Percentiles rank a stretch among this genome's conserved stretches.
These are phyloP conservation scores for Pseudocercospora macadamiae DNA, from an alignment of 2,329 filamentous ascomycete species.

Conservation along the genomic window DNA sequence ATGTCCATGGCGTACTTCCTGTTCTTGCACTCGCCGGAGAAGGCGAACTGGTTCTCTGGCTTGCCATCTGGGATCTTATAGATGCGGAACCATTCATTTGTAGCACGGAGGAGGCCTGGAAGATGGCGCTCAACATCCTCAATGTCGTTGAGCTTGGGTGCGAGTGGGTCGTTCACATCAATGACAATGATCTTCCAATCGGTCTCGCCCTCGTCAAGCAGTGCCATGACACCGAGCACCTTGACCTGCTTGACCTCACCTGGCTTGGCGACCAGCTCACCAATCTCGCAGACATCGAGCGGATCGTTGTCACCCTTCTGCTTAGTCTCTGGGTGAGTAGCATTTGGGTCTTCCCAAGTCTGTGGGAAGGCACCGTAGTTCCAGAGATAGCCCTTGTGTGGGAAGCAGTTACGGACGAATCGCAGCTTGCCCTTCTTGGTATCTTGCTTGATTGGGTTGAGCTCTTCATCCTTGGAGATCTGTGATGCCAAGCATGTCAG, in stretches of 20 bases:
- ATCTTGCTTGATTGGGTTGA: constrained; percentile 99
- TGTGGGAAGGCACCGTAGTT: constrained; percentile 99
- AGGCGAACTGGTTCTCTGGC: constrained; percentile 99
- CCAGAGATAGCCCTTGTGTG: constrained; percentile 99
- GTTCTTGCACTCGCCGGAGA: constrained; percentile 99
- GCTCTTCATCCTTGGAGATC: constrained; percentile 98
- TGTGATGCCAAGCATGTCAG: constrained; percentile 46
- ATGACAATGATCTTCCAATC: constrained; percentile 99
- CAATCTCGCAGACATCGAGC: constrained; percentile 98
- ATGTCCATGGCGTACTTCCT: constrained; percentile 98
- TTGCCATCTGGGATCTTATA: constrained; percentile 99
- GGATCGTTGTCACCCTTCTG: constrained; percentile 99
- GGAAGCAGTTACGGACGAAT: constrained; percentile 99
- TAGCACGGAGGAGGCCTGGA: constrained; percentile 92
- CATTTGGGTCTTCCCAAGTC: constrained; percentile 99
- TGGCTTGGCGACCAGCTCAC: constrained; percentile 92
- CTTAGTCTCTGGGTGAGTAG: constrained; percentile 97
- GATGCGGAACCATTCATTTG: constrained; percentile 99
- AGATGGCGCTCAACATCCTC: constrained; percentile 99
- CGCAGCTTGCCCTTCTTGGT: constrained; percentile 99
- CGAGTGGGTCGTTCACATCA: constrained; percentile 95
- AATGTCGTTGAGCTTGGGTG: constrained; percentile 94
- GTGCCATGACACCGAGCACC: constrained; percentile 98
- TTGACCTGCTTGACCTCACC: constrained; percentile 99
- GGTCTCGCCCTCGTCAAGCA: constrained; percentile 99